Percentiles rank a stretch among this genome's conserved stretches.
Evolutionary conservation across 495 filamentous ascomycete genomes (phyloP).

Genomic region (Neurospora pannonica): DNA sequence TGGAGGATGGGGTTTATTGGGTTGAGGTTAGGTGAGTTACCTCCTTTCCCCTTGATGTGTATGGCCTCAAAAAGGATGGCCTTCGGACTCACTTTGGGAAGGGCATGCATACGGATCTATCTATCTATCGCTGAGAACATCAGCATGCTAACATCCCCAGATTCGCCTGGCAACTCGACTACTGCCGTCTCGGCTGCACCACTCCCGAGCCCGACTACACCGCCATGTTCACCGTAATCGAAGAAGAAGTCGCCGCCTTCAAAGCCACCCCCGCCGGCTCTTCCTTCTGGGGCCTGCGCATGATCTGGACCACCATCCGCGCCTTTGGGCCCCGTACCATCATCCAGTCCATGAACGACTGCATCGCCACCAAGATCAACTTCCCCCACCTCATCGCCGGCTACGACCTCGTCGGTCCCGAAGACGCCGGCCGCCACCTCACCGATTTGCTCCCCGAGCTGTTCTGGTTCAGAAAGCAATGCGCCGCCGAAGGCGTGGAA

Average conservation of each 20-base stretch:
- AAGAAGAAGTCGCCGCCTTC: slow-evolving; percentile 74
- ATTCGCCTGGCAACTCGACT: slow-evolving; percentile 51
- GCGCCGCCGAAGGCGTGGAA: slow-evolving; percentile 64
- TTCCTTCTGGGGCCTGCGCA: slow-evolving; percentile 71
- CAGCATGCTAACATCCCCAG: too few relatives aligned
- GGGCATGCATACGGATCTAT: too few relatives aligned
- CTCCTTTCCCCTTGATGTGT: neutral
- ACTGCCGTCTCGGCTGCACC: slow-evolving; percentile 49
- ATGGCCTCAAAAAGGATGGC: too few relatives aligned
- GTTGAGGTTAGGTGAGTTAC: slow-evolving; percentile 51
- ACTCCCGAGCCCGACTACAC: slow-evolving; percentile 50
- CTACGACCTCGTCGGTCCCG: slow-evolving; percentile 82
- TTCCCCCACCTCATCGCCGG: slow-evolving; percentile 76
- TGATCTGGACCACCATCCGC: slow-evolving; percentile 80
- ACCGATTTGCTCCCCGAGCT: slow-evolving; percentile 69
- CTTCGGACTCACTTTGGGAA: too few relatives aligned
- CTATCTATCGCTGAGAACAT: too few relatives aligned
- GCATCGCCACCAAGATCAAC: slow-evolving; percentile 67
- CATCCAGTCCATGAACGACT: slow-evolving; percentile 71
- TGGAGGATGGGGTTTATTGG: slow-evolving; percentile 72
- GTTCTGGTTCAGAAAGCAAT: slow-evolving; percentile 87
- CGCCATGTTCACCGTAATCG: slow-evolving; percentile 58
- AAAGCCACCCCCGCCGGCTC: slow-evolving; percentile 53
- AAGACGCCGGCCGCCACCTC: slow-evolving; percentile 67
- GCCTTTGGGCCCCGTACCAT: slow-evolving; percentile 52